These are phyloP conservation scores for Ophiocytium majus DNA, from an alignment of 352 stramenopile genomes.

Conservation along the genomic window DNA sequence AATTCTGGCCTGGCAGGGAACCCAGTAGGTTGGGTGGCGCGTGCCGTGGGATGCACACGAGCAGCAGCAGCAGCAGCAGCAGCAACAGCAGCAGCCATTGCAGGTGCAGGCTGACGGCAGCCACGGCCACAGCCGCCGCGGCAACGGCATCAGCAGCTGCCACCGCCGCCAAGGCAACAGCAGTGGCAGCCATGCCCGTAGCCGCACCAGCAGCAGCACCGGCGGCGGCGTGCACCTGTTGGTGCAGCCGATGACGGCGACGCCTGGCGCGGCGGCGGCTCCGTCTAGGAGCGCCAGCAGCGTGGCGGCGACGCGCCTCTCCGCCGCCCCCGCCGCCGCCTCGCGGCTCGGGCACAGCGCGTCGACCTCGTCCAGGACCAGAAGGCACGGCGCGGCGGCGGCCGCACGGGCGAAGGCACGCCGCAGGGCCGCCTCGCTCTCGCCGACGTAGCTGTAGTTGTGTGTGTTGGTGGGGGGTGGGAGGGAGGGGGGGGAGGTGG, in stretches of 20 bases:
- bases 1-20: too few species aligned
- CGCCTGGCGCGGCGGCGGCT: conserved; percentile 50
- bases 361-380: conserved; percentile 79
- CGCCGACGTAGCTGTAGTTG: conserved; percentile 47
- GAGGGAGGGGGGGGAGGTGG: neutral
- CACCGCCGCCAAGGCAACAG: too few species aligned
- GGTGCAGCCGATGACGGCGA: conserved; percentile 62
- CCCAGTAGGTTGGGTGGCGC: too few species aligned
- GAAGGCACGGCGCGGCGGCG: conserved; percentile 46
- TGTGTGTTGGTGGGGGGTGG: neutral
- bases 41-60: too few species aligned
- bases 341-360: conserved; percentile 79
- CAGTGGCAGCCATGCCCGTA: too few species aligned
- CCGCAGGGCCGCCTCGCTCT: conserved; percentile 55
- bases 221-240: conserved; percentile 49
- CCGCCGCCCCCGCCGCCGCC: conserved; percentile 69
- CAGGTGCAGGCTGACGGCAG: too few species aligned
- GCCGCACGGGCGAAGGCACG: conserved; percentile 49
- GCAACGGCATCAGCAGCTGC: too few species aligned
- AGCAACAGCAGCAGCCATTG: too few species aligned
- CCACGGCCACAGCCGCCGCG: too few species aligned
- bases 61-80: too few species aligned
- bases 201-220: too few species aligned
- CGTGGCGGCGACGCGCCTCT: conserved; percentile 75
- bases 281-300: conserved; percentile 83